Evolutionary conservation across 2,329 filamentous ascomycete genomes (phyloP).

Genomic region (Onygenales sp.): DNA sequence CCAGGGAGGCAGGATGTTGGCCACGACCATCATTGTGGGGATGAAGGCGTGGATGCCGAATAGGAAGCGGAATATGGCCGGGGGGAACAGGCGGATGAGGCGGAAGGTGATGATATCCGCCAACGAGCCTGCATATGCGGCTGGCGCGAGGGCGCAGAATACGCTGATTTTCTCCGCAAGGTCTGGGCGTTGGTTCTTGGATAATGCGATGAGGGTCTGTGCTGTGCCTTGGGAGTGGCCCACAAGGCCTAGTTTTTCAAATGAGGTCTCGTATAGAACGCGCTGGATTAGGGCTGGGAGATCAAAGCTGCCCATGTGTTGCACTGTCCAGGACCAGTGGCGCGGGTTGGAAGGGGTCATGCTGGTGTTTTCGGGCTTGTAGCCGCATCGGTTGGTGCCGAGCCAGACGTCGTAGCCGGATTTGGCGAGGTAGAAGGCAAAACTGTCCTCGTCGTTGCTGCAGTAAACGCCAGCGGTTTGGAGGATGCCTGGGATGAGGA

Average conservation of each 20-base stretch:
- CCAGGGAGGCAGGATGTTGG: conserved; percentile 51
- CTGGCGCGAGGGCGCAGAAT: conserved; percentile 84
- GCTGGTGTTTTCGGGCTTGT: conserved; percentile 63
- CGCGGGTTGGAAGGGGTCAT: conserved; percentile 67
- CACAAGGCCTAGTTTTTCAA: conserved; percentile 70
- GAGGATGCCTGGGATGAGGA: conserved; percentile 79
- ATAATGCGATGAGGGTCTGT: conserved; percentile 75
- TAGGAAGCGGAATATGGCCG: conserved; percentile 64
- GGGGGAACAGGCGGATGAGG: conserved; percentile 75
- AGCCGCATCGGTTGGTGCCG: conserved; percentile 86
- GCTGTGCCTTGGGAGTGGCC: conserved; percentile 89
- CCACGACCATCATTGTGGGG: conserved; percentile 84
- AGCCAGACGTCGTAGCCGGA: conserved; percentile 92
- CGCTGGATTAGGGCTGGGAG: conserved; percentile 70
- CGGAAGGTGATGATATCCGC: conserved; percentile 85
- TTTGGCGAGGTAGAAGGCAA: conserved; percentile 89
- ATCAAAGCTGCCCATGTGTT: conserved; percentile 87
- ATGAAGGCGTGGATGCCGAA: conserved; percentile 94
- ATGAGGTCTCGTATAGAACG: conserved; percentile 73
- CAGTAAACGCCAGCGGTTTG: conserved; percentile 86
- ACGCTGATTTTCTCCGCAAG: conserved; percentile 74
- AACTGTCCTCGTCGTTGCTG: conserved; percentile 76
- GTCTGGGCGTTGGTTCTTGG: conserved; percentile 81
- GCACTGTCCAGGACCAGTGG: conserved; percentile 96
- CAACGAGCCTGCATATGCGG: conserved; percentile 78